phyloP scores from a whole-genome alignment of 2,329 filamentous ascomycete species.

The Microdochium paspali region DNA sequence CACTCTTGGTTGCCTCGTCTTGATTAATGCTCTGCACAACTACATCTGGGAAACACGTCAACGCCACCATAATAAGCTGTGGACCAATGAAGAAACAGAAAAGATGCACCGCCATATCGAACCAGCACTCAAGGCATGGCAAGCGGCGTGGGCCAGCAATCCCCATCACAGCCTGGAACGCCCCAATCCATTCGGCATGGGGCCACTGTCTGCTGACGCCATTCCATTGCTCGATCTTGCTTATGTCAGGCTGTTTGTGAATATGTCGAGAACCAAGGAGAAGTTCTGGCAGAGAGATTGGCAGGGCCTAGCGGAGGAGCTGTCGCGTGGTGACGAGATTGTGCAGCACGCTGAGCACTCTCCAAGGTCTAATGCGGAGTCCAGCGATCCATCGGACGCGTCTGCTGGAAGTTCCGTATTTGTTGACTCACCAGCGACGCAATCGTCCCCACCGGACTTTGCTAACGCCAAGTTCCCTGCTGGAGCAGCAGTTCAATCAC shows the following conservation, averaged over 20 bases:
- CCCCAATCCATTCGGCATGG: constrained; percentile 73
- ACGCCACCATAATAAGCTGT: constrained; percentile 76
- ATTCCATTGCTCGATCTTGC: constrained; percentile 87
- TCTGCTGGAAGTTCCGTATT: constrained; percentile 36
- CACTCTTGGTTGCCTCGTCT: constrained; percentile 80
- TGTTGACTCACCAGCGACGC: constrained; percentile 40
- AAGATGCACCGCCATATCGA: constrained; percentile 95
- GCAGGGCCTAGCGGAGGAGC: constrained; percentile 81
- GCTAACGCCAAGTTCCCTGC: constrained; percentile 26
- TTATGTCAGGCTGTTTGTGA: constrained; percentile 86
- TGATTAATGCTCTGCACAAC: constrained; percentile 93
- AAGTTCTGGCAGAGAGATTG: constrained; percentile 92
- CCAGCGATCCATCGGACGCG: constrained; percentile 35
- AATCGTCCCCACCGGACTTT: constrained; percentile 39
- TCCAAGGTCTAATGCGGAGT: constrained; percentile 38
- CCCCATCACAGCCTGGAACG: constrained; percentile 75
- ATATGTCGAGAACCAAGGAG: constrained; percentile 85
- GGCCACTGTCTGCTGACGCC: constrained; percentile 79
- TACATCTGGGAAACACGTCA: constrained; percentile 98
- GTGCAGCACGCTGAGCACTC: constrained; percentile 62
- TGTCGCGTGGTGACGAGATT: constrained; percentile 69
- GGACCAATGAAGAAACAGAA: constrained; percentile 88
- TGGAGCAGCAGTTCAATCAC: constrained; percentile 12
- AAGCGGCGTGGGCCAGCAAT: constrained; percentile 82
- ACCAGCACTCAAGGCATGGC: constrained; percentile 88